phyloP scores from a whole-genome alignment of 257 asterid species.

The Scutellaria barbata region DNA sequence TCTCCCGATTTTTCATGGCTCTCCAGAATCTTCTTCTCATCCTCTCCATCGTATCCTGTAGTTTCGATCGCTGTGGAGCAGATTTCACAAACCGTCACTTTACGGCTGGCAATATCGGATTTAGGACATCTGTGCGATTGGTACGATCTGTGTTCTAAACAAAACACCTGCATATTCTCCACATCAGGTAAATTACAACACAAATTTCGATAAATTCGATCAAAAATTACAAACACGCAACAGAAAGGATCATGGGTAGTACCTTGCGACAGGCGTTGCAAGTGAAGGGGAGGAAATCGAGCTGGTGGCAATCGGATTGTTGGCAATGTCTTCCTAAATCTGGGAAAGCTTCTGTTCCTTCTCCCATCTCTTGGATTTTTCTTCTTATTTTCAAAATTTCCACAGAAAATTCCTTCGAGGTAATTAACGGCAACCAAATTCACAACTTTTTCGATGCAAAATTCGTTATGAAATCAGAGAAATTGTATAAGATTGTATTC shows the following conservation, averaged over 20 bases:
- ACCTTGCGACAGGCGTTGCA: slow-evolving; percentile 72
- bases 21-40: slow-evolving; percentile 55
- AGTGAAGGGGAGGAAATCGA: slow-evolving; percentile 91
- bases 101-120: slow-evolving; percentile 64
- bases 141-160: slow-evolving; percentile 78
- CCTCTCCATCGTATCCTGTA: slow-evolving; percentile 58
- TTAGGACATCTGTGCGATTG: slow-evolving; percentile 77
- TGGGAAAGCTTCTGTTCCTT: slow-evolving; percentile 93
- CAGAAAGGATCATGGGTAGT: background rate
- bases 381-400: background rate
- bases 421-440: background rate
- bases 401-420: slow-evolving; percentile 4
- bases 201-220: background rate
- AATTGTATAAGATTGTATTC: background rate
- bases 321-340: slow-evolving; percentile 90
- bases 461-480: background rate
- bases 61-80: slow-evolving; percentile 80
- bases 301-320: slow-evolving; percentile 67
- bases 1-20: slow-evolving; percentile 71
- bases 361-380: slow-evolving; percentile 44
- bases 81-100: slow-evolving; percentile 68
- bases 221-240: background rate
- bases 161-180: slow-evolving; percentile 51
- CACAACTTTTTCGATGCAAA: background rate
- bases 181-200: background rate